A percentile compares a stretch with the other conserved stretches of the same genome.
Conservation (phyloP, 352 stramenopile species). For the Phytopythium boreale region DNA sequence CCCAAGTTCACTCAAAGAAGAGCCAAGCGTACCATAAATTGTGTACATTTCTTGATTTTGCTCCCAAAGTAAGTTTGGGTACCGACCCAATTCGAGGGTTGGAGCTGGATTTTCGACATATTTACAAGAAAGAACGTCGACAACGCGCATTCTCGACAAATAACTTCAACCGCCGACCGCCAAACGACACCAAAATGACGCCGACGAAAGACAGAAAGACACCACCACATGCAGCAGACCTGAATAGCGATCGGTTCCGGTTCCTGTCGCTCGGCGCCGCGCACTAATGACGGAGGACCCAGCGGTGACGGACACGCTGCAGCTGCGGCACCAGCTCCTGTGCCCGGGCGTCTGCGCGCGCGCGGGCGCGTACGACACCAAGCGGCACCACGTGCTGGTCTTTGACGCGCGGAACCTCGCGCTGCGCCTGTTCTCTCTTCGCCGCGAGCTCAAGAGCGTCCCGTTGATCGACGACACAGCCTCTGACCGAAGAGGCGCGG, state of each 20-base stretch:
- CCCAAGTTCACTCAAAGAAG: not conserved
- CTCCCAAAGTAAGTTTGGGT: too few species aligned
- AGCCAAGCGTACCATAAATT: not conserved
- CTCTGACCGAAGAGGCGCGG: not conserved
- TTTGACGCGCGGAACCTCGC: slow-evolving; percentile 46
- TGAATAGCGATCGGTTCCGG: not conserved
- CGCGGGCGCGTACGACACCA: slow-evolving; percentile 58
- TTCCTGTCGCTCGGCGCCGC: not conserved
- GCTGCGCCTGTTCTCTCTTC: slow-evolving; percentile 70
- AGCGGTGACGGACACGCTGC: slow-evolving; percentile 47
- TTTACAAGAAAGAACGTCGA: not conserved
- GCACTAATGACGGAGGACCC: not conserved
- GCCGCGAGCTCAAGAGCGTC: slow-evolving; percentile 57
- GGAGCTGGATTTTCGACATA: not conserved
- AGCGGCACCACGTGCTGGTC: slow-evolving; percentile 64
- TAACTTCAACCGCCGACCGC: not conserved
- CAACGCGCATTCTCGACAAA: too few species aligned
- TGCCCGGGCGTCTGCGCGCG: slow-evolving; percentile 51
- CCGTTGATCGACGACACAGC: slow-evolving; percentile 40
- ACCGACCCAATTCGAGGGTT: too few species aligned
- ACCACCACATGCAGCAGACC: not conserved
- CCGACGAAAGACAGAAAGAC: too few species aligned
- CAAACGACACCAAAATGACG: not conserved
- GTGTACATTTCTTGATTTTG: not conserved
- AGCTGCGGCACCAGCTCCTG: slow-evolving; percentile 71